A percentile compares a stretch with the other conserved stretches of the same genome.
Evolutionary conservation across 73 alveolate species (phyloP).

Genomic region (Uronychia binucleata): DNA sequence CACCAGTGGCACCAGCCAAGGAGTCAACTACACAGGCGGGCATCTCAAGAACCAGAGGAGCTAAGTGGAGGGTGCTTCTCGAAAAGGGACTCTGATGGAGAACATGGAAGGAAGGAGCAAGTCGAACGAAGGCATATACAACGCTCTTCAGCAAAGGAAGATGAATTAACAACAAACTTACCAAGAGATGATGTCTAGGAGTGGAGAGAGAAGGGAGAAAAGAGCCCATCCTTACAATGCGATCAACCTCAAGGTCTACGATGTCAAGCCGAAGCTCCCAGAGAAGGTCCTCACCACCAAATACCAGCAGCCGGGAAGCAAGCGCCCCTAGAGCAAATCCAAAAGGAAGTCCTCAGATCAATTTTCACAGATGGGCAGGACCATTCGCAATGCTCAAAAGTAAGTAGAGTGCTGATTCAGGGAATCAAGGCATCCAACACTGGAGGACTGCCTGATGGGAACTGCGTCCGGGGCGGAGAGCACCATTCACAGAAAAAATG

Average conservation of each 20-base stretch:
- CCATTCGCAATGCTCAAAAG: not conserved
- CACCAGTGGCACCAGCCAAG: too few species aligned
- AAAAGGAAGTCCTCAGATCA: not conserved
- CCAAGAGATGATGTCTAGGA: not conserved
- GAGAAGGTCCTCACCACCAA: not conserved
- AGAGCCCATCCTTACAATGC: not conserved
- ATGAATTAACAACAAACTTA: not conserved
- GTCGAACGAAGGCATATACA: not conserved
- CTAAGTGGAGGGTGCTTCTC: not conserved
- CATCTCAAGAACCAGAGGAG: not conserved
- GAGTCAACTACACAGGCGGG: too few species aligned
- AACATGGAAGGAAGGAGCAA: not conserved
- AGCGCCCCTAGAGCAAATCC: not conserved
- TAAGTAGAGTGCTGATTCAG: not conserved
- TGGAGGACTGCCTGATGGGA: not conserved
- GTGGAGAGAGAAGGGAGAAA: not conserved
- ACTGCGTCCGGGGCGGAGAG: not conserved
- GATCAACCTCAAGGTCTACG: not conserved
- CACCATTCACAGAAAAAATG: not conserved
- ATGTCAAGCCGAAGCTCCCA: not conserved
- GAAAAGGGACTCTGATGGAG: not conserved
- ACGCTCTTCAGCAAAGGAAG: not conserved
- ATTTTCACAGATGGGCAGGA: not conserved
- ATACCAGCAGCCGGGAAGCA: not conserved
- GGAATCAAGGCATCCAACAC: not conserved